These are phyloP conservation scores for Chlorella sorokiniana DNA, from an alignment of 139 green algal species.

Conservation along the genomic window DNA sequence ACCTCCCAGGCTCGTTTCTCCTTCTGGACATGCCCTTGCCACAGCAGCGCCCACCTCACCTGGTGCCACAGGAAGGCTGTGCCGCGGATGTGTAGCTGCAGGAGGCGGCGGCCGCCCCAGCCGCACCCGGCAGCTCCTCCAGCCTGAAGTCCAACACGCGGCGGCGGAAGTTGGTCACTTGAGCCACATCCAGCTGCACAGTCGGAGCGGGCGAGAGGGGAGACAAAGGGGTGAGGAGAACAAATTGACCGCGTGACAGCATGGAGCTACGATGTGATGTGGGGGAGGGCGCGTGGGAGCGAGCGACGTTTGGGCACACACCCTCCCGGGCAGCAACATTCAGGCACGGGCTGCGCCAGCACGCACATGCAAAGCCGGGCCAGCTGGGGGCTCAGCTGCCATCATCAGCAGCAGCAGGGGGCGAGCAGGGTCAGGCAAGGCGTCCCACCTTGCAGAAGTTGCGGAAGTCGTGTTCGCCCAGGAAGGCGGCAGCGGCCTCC, in stretches of 20 bases:
- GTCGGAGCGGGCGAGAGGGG: neutral
- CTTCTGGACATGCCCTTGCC: no score
- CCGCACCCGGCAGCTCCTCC: constrained; percentile 9
- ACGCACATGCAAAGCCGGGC: no score
- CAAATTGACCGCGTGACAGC: neutral
- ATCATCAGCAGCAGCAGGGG: no score
- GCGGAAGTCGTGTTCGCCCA: constrained; percentile 93
- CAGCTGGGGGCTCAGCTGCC: no score
- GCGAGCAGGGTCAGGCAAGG: no score
- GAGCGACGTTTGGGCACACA: no score
- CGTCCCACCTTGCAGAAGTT: constrained; percentile 91
- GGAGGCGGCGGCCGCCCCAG: constrained; percentile 29
- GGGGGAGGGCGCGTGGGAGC: no score
- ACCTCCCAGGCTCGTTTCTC: no score
- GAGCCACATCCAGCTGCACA: constrained; percentile 30
- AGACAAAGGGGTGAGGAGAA: neutral
- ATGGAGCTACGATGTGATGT: no score
- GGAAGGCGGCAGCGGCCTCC: constrained; percentile 67
- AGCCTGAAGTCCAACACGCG: constrained; percentile 59
- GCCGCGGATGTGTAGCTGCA: constrained; percentile 61
- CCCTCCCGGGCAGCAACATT: no score
- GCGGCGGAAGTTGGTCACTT: constrained; percentile 70
- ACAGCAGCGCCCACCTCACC: constrained; percentile 45
- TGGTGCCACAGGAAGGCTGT: constrained; percentile 93
- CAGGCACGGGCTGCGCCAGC: no score